Conservation (phyloP, 257 asterid genomes). For the Avicennia marina region DNA sequence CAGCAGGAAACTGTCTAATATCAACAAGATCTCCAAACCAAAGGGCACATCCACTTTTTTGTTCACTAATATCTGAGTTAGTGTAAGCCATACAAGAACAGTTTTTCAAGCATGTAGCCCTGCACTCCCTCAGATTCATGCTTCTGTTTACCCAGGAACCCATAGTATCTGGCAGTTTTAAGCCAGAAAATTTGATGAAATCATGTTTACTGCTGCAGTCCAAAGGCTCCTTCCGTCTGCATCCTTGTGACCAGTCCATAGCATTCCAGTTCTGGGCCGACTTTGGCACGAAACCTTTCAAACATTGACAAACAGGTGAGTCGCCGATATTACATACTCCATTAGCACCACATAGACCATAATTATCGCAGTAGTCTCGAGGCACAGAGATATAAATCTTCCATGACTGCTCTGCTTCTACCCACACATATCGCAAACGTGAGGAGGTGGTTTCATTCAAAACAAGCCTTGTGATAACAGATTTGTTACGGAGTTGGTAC, state of each 20-base stretch:
- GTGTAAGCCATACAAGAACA: conserved; percentile 32
- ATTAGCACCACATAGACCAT: not conserved
- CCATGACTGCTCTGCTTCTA: not conserved
- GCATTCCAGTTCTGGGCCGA: not conserved
- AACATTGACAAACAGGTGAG: not conserved
- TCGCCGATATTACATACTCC: not conserved
- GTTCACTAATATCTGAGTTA: conserved; percentile 7
- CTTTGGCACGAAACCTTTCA: not conserved
- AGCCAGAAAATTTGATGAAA: not conserved
- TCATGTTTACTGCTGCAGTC: not conserved
- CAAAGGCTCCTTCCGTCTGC: not conserved
- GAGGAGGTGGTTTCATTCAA: conserved; percentile 1
- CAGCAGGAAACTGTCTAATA: conserved; percentile 17
- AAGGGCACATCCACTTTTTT: conserved; percentile 23
- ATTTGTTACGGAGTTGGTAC: too few relatives aligned
- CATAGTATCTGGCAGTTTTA: not conserved
- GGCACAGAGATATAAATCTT: not conserved
- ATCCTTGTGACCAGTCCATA: not conserved
- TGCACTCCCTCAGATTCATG: conserved; percentile 20
- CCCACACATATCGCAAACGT: not conserved
- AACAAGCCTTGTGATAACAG: conserved; percentile 19
- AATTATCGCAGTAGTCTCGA: not conserved
- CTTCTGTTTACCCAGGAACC: too few relatives aligned
- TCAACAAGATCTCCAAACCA: conserved; percentile 28
- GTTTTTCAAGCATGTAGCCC: conserved; percentile 15